Conservation (phyloP, 2,329 filamentous ascomycete species). For the Venturia effusa region DNA sequence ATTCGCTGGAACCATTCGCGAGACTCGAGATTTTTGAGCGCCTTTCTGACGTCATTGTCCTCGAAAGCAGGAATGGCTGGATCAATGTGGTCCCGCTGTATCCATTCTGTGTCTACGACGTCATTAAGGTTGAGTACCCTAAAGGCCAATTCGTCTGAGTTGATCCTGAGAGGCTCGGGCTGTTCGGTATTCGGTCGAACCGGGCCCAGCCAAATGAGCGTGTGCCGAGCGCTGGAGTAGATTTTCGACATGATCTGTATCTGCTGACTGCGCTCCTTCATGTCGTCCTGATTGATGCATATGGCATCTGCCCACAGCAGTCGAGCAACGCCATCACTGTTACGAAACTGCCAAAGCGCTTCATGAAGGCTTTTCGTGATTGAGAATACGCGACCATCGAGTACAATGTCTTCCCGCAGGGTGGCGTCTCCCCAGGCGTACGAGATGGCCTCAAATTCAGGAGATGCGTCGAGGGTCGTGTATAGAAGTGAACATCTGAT, state of each 20-base stretch:
- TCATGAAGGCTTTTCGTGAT: conserved; percentile 4
- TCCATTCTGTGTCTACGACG: no score
- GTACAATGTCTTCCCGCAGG: not conserved
- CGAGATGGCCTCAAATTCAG: not conserved
- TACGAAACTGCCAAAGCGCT: conserved; percentile 7
- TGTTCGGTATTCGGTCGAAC: no score
- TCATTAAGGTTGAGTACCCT: no score
- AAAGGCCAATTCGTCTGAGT: no score
- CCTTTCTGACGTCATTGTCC: no score
- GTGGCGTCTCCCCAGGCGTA: not conserved
- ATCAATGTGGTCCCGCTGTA: no score
- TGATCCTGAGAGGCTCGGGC: no score
- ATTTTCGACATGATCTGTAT: conserved; percentile 11
- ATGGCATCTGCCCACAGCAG: conserved; percentile 12
- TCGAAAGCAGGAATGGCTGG: no score
- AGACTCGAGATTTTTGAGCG: no score
- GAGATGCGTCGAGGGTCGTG: not conserved
- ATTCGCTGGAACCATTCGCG: no score
- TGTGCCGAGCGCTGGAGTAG: not conserved
- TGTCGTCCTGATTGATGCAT: conserved; percentile 12
- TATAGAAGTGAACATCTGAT: not conserved
- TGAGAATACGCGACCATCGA: not conserved
- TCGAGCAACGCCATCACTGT: not conserved
- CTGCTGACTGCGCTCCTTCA: conserved; percentile 8
- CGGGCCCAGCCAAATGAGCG: conserved; percentile 10